These are phyloP conservation scores for Coleophoma cylindrospora DNA, from an alignment of 2,329 filamentous ascomycete genomes.

Conservation along the genomic window DNA sequence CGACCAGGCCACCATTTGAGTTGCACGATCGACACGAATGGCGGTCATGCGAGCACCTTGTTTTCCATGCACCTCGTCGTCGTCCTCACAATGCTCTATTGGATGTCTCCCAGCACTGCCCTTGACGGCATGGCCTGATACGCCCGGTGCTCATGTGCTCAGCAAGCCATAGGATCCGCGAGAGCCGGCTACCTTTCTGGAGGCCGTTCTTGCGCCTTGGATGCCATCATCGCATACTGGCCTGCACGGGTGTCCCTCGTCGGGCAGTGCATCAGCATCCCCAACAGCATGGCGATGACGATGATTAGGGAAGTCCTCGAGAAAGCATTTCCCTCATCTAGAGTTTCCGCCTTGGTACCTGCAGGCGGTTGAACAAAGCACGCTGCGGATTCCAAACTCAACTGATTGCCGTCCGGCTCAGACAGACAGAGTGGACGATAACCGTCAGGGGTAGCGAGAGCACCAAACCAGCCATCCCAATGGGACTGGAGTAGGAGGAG, in stretches of 20 bases:
- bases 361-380: too few relatives aligned
- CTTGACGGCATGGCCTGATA: constrained; percentile 2
- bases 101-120: background rate
- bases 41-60: constrained; percentile 22
- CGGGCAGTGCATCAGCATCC: background rate
- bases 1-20: constrained; percentile 11
- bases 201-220: background rate
- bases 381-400: too few relatives aligned
- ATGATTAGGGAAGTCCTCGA: too few relatives aligned
- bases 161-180: background rate
- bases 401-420: too few relatives aligned
- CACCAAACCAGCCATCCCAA: too few relatives aligned
- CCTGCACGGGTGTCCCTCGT: background rate
- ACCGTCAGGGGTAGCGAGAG: too few relatives aligned
- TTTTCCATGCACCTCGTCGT: constrained; percentile 3
- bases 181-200: background rate
- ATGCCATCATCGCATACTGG: background rate
- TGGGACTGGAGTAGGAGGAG: too few relatives aligned
- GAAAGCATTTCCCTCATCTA: too few relatives aligned
- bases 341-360: too few relatives aligned
- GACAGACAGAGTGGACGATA: too few relatives aligned
- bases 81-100: background rate
- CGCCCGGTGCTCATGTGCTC: background rate
- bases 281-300: too few relatives aligned
- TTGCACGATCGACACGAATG: constrained; percentile 17